Percentiles rank a stretch among this genome's conserved stretches.
phyloP scores from a whole-genome alignment of 176 grass and related monocot genomes.

The Saccharum spontaneum region DNA sequence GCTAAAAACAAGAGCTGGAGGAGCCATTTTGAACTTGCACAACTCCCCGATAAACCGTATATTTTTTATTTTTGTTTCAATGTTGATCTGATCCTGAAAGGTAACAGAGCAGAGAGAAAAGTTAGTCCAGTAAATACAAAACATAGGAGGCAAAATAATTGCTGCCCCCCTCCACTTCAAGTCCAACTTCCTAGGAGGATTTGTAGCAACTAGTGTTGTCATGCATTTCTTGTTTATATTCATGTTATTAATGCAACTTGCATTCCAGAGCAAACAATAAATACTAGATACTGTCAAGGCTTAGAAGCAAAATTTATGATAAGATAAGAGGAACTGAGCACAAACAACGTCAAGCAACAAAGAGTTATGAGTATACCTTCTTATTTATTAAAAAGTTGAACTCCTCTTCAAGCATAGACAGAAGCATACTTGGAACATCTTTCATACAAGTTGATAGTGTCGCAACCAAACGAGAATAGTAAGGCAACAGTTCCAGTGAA shows the following conservation, averaged over 20 bases:
- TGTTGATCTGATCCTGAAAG: slow-evolving; percentile 98
- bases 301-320: slow-evolving; percentile 11
- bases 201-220: not conserved
- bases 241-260: not conserved
- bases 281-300: not conserved
- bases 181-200: not conserved
- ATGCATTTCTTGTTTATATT: slow-evolving; percentile 13
- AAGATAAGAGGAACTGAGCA: slow-evolving; percentile 28
- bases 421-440: slow-evolving; percentile 83
- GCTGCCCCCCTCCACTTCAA: not conserved
- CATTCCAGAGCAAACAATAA: slow-evolving; percentile 15
- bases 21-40: slow-evolving; percentile 98
- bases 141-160: slow-evolving; percentile 4
- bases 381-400: slow-evolving; percentile 99
- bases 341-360: slow-evolving; percentile 24
- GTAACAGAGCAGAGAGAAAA: slow-evolving; percentile 44
- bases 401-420: slow-evolving; percentile 93
- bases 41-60: slow-evolving; percentile 98
- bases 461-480: slow-evolving; percentile 93
- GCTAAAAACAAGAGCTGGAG: slow-evolving; percentile 80
- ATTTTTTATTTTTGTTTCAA: slow-evolving; percentile 99
- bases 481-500: slow-evolving; percentile 93
- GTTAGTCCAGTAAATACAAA: slow-evolving; percentile 38
- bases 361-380: slow-evolving; percentile 56
- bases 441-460: slow-evolving; percentile 95